Conservation (phyloP, 805 yeast genomes). For the Lipomyces starkeyi region DNA sequence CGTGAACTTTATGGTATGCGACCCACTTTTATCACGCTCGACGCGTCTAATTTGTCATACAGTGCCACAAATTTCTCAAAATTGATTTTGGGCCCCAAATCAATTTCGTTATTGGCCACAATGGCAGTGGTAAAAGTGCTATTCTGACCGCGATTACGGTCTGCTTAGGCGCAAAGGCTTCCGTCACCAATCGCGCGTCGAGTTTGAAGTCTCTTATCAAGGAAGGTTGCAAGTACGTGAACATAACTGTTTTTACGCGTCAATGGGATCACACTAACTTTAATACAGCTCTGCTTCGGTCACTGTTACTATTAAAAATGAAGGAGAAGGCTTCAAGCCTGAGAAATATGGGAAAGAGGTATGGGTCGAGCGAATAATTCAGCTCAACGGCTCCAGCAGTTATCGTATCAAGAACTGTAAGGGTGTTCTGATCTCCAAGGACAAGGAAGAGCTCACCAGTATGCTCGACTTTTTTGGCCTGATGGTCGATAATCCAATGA, state of each 20-base stretch:
- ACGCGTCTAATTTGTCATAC: background rate
- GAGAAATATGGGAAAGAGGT: slow-evolving; percentile 72
- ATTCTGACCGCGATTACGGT: slow-evolving; percentile 91
- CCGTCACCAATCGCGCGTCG: slow-evolving; percentile 83
- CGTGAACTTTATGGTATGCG: slow-evolving; percentile 65
- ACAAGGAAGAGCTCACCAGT: slow-evolving; percentile 67
- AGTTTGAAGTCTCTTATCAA: slow-evolving; percentile 72
- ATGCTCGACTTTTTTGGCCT: slow-evolving; percentile 75
- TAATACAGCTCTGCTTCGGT: slow-evolving; percentile 57
- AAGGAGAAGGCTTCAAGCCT: slow-evolving; percentile 69
- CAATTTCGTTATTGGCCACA: slow-evolving; percentile 94
- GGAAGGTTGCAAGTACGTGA: slow-evolving; percentile 65
- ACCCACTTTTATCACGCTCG: slow-evolving; percentile 39
- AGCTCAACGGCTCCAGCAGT: slow-evolving; percentile 56
- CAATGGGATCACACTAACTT: background rate
- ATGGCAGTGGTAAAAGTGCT: slow-evolving; percentile 95
- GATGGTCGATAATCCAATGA: slow-evolving; percentile 87
- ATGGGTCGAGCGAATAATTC: slow-evolving; percentile 69
- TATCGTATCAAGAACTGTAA: slow-evolving; percentile 61
- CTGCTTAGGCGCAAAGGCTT: slow-evolving; percentile 86
- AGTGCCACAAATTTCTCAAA: slow-evolving; percentile 84
- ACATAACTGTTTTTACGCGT: background rate
- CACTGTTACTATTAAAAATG: slow-evolving; percentile 66
- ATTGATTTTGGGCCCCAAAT: slow-evolving; percentile 78
- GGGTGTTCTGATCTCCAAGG: slow-evolving; percentile 62